Evolutionary conservation across 441 rosid genomes (phyloP), one percentile per base, ranked within the genome.

Genomic region (Brassica balearica): DNA sequence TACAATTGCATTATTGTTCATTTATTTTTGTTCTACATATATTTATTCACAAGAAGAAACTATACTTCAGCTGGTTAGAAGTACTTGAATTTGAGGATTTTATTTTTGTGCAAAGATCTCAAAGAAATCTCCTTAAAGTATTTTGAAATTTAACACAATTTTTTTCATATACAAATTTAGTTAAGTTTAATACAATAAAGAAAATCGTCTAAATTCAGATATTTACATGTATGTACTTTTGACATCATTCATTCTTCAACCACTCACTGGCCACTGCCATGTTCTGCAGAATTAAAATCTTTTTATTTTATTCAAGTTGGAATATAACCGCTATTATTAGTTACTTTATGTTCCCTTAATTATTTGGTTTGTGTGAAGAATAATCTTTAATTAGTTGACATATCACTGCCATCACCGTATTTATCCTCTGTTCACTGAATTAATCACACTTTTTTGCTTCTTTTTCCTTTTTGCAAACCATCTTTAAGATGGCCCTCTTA

Each of bases 201-300:
- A 63, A 46, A 46, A 3, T 43, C 17, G 8, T 53, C 11, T 36
- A 19, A 48, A 60, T 32, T 61, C 1, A 0, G 63, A 70, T 67
- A 17, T 55, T 32, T 20, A 51, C 15, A 70, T 77, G 34, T 36
- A 25, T 71, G 72, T 65, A 61, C 73, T 67, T 78, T 73, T 62
- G 59, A 11, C 59, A 51, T 38, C 14, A 20, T 65, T 77, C 6
- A 10, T 73, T 78, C 51, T 73, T 61, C 17, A 78, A 68, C 51
- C 60, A 78, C 82, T 68, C 70, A 68, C 74, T 68, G 58, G 20
- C 65, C 53, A 51, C 51, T 55, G 63, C 74, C 82, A 79, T 63
- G 61, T 68, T 79, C 82, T 61, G 70, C 58, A 79, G 71, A 17
- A 56, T 68, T 22, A 53, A 15, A 15, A 53, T 15, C 8, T 15